Evolutionary conservation across 768 basidiomycete species (phyloP).

Genomic region (Pluteus cervinus): DNA sequence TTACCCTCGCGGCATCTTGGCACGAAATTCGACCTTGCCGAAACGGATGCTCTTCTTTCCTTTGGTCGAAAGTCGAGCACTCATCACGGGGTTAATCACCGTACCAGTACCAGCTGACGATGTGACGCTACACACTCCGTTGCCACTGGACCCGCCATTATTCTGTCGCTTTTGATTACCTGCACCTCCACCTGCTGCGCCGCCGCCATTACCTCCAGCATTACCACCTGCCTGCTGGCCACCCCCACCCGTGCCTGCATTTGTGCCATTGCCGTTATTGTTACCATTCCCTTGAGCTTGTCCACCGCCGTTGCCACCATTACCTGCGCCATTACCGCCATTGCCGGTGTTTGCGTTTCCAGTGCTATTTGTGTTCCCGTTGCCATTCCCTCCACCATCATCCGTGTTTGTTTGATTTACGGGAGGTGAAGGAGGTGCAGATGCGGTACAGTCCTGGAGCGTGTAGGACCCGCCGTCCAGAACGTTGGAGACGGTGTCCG

Average conservation of each 20-base stretch:
- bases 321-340: too few species aligned
- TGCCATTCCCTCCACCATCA: background rate
- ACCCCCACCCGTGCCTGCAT: too few species aligned
- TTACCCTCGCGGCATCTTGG: constrained; percentile 52
- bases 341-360: too few species aligned
- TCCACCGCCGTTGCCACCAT: too few species aligned
- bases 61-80: constrained; percentile 67
- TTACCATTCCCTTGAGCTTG: too few species aligned
- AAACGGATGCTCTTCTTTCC: constrained; percentile 51
- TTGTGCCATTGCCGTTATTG: too few species aligned
- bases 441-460: constrained; percentile 56
- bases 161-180: too few species aligned
- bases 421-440: too few species aligned
- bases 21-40: constrained; percentile 57
- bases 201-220: too few species aligned
- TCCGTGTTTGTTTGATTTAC: constrained; percentile 6
- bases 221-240: too few species aligned
- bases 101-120: constrained; percentile 30
- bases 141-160: too few species aligned
- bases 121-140: constrained; percentile 38
- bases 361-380: constrained; percentile 21
- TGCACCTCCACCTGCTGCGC: too few species aligned
- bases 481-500: constrained; percentile 45
- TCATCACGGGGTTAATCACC: constrained; percentile 72
- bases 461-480: constrained; percentile 60